These are phyloP conservation scores for Bipolaris bicolor DNA, from an alignment of 2,329 filamentous ascomycete genomes.

Conservation along the genomic window DNA sequence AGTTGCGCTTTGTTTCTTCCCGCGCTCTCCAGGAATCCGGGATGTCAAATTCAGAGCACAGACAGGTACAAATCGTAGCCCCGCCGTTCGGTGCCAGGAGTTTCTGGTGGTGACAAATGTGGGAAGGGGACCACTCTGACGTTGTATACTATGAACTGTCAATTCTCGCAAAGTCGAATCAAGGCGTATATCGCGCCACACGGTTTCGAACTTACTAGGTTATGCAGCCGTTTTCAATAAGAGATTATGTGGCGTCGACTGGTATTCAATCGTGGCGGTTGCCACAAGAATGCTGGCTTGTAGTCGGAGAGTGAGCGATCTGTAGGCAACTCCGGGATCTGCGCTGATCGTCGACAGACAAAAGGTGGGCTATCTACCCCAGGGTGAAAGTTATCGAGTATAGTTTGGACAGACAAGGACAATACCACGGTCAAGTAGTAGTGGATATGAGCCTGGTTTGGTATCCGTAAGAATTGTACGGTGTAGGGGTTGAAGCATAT, in stretches of 20 bases:
- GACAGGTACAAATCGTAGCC: conserved; percentile 38
- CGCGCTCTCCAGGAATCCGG: conserved; percentile 45
- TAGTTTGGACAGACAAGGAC: conserved; percentile 7
- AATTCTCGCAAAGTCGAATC: conserved; percentile 38
- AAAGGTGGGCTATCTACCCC: conserved; percentile 22
- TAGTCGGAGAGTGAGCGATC: conserved; percentile 41
- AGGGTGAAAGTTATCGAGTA: conserved; percentile 10
- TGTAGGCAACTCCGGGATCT: conserved; percentile 33
- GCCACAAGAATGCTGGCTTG: conserved; percentile 38
- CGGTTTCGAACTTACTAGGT: conserved; percentile 45
- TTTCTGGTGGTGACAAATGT: conserved; percentile 40
- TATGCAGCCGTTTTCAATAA: conserved; percentile 43
- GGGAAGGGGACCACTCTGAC: conserved; percentile 33
- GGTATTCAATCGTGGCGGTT: conserved; percentile 42
- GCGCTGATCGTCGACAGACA: conserved; percentile 29
- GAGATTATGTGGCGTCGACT: conserved; percentile 43
- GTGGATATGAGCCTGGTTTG: conserved; percentile 15
- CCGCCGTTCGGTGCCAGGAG: conserved; percentile 32
- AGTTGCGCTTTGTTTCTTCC: conserved; percentile 48
- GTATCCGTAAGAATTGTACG: conserved; percentile 15
- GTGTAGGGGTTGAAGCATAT: conserved; percentile 43
- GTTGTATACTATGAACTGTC: conserved; percentile 42
- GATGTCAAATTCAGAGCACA: conserved; percentile 41
- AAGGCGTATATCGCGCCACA: conserved; percentile 39
- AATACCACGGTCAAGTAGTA: conserved; percentile 6